Base-by-base conservation (phyloP, 2,329 filamentous ascomycete genomes). In the Neoarthrinium moseri region DNA sequence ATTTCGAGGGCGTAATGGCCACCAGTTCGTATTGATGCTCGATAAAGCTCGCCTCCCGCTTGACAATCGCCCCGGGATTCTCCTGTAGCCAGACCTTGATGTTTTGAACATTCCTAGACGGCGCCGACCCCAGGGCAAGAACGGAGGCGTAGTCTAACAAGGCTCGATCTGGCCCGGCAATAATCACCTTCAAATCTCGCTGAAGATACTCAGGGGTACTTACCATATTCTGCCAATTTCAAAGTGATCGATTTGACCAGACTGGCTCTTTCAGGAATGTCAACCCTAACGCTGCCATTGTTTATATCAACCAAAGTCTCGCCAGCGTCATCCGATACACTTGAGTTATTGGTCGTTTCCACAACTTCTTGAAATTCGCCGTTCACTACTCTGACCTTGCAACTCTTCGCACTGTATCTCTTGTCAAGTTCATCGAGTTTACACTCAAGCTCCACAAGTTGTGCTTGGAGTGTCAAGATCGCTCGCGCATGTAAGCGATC, bases 271-370 rank as follows among this genome's bases (percentile, higher is more conserved):
- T 34, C 26, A 7, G 40, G 40, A 17, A 43, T 32, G 6, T 43
- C 40, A n/a, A 32, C 40, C 13, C 40, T 29, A 6, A 43, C 40
- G 5, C 26, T 22, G n/a, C 29, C 29, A 18, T 43, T 43, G 21
- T 43, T 43, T 5, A 43, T 43, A n/a, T 43, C 20, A 2, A 7
- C 8, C 26, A 29, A 29, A 7, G 8, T 29, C 26, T 29, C 26
- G n/a, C n/a, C 26, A 8, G 8, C 40, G 12, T 8, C 21, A 29
- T 8, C 7, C 10, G 8, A 6, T 6, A 22, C 23, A 20, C 2
- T 43, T 20, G n/a, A 23, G 26, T 5, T 8, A 15, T 12, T 6
- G 1, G 26, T 15, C 8, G 23, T n/a, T 0, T 43, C 20, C 2
- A 43, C 18, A 12, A 24, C 11, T 7, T 32, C 18, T 3, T 26